Conservation (phyloP, 108 stramenopile genomes). For the Skeletonema marinoi region DNA sequence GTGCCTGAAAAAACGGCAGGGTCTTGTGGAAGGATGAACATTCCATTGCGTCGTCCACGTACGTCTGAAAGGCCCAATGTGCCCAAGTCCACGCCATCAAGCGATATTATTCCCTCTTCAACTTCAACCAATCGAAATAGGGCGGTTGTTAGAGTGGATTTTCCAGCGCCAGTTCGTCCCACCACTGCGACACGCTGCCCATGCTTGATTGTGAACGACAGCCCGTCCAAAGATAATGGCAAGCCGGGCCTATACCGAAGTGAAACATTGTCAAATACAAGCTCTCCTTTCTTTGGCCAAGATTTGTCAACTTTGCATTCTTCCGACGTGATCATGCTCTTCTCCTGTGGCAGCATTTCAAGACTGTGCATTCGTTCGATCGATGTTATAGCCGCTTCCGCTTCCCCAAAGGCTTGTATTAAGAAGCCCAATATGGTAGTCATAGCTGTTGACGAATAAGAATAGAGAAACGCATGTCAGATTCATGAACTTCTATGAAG, state of each 20-base stretch:
- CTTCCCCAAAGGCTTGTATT: slow-evolving; percentile 69
- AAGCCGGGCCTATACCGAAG: slow-evolving; percentile 77
- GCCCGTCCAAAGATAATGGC: slow-evolving; percentile 68
- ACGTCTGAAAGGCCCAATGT: slow-evolving; percentile 73
- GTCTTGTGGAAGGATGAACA: slow-evolving; percentile 96
- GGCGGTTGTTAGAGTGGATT: slow-evolving; percentile 69
- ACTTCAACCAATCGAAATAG: slow-evolving; percentile 85
- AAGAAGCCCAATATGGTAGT: slow-evolving; percentile 83
- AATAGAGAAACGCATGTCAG: slow-evolving; percentile 48
- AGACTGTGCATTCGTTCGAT: slow-evolving; percentile 82
- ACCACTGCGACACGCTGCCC: slow-evolving; percentile 77
- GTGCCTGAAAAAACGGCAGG: slow-evolving; percentile 92
- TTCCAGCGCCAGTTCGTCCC: slow-evolving; percentile 74
- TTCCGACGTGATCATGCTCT: slow-evolving; percentile 31
- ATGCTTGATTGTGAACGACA: slow-evolving; percentile 66
- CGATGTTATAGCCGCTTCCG: slow-evolving; percentile 85
- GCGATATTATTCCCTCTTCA: slow-evolving; percentile 73
- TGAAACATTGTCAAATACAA: slow-evolving; percentile 70
- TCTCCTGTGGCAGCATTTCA: slow-evolving; percentile 66
- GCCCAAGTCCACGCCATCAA: slow-evolving; percentile 86
- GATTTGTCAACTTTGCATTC: slow-evolving; percentile 13
- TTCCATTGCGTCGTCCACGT: slow-evolving; percentile 66
- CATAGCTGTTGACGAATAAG: slow-evolving; percentile 49
- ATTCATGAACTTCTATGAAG: slow-evolving; percentile 1
- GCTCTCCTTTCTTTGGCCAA: slow-evolving; percentile 68